A percentile compares a stretch with the other conserved stretches of the same genome.
These are phyloP conservation scores for Nelumbo lutea DNA, from an alignment of 164 flowering plant genomes.

Conservation along the genomic window DNA sequence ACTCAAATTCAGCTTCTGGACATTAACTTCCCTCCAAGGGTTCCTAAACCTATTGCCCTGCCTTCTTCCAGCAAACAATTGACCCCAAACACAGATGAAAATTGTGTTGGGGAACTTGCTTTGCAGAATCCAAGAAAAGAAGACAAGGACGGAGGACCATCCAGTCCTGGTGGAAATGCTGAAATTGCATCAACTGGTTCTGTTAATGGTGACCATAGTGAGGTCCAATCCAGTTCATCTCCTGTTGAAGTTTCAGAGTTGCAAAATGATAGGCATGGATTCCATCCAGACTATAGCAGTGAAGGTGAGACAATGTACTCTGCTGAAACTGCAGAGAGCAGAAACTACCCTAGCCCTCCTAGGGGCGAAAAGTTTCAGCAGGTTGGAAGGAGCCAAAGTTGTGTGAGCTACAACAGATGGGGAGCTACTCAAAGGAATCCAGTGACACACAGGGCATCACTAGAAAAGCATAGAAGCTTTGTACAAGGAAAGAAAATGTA, in stretches of 20 bases:
- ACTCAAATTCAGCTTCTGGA: constrained; percentile 68
- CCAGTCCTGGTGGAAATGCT: constrained; percentile 29
- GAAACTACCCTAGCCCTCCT: constrained; percentile 84
- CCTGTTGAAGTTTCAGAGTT: constrained; percentile 31
- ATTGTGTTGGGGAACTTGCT: constrained; percentile 26
- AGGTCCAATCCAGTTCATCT: constrained; percentile 67
- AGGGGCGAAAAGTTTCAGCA: constrained; percentile 58
- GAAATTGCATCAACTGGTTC: constrained; percentile 58
- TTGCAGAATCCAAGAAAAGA: constrained; percentile 17
- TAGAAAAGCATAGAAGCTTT: constrained; percentile 62
- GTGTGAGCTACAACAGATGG: constrained; percentile 80
- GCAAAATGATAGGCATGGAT: constrained; percentile 28
- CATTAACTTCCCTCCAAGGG: constrained; percentile 80
- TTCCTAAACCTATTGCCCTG: constrained; percentile 26
- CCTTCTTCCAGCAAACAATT: constrained; percentile 27
- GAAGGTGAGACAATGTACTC: constrained; percentile 97
- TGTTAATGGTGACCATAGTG: constrained; percentile 49
- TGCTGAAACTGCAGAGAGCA: constrained; percentile 94
- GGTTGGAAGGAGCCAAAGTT: constrained; percentile 93
- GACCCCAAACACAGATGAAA: constrained; percentile 34
- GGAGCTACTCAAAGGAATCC: constrained; percentile 43
- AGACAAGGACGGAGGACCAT: constrained; percentile 20
- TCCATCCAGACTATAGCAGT: constrained; percentile 46
- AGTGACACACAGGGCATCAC: constrained; percentile 30
- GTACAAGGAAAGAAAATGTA: constrained; percentile 59